Evolutionary conservation across 257 asterid genomes (phyloP).

Genomic region (Nicotiana tomentosiformis): DNA sequence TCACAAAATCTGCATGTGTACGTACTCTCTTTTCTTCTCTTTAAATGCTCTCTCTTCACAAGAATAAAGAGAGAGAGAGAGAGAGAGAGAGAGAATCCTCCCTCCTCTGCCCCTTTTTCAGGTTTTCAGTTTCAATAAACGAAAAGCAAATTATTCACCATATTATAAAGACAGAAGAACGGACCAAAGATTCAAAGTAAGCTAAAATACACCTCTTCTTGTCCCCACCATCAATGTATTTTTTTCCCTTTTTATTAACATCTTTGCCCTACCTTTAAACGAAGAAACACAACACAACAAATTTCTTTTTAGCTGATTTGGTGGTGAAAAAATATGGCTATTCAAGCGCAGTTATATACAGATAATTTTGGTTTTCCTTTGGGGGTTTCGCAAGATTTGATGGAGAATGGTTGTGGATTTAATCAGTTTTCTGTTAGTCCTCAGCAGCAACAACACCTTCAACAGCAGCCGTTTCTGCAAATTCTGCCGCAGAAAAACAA

Average conservation of each 20-base stretch:
- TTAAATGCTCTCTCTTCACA: conserved; percentile 20
- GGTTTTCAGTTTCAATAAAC: conserved; percentile 32
- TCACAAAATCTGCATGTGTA: conserved; percentile 66
- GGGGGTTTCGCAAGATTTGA: conserved; percentile 28
- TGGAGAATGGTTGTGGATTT: conserved; percentile 42
- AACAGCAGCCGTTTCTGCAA: conserved; percentile 17
- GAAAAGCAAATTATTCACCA: background rate
- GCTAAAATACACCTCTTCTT: background rate
- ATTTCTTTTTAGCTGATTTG: background rate
- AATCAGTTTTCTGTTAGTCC: conserved; percentile 16
- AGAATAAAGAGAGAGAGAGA: conserved; percentile 7
- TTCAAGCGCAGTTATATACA: conserved; percentile 49
- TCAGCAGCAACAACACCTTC: conserved; percentile 26
- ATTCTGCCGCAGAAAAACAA: conserved; percentile 9
- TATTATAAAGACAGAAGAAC: conserved; percentile 13
- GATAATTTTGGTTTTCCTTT: conserved; percentile 38
- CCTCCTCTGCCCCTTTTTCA: conserved; percentile 12
- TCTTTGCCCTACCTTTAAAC: too few species aligned
- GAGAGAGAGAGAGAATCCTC: conserved; percentile 13
- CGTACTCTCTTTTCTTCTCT: conserved; percentile 25
- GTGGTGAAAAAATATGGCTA: conserved; percentile 36
- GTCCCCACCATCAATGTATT: background rate
- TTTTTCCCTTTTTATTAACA: background rate
- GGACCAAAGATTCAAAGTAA: background rate
- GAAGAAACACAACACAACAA: background rate